Evolutionary conservation across 352 stramenopile genomes (phyloP).

Genomic region (Thalassiosira allenii): DNA sequence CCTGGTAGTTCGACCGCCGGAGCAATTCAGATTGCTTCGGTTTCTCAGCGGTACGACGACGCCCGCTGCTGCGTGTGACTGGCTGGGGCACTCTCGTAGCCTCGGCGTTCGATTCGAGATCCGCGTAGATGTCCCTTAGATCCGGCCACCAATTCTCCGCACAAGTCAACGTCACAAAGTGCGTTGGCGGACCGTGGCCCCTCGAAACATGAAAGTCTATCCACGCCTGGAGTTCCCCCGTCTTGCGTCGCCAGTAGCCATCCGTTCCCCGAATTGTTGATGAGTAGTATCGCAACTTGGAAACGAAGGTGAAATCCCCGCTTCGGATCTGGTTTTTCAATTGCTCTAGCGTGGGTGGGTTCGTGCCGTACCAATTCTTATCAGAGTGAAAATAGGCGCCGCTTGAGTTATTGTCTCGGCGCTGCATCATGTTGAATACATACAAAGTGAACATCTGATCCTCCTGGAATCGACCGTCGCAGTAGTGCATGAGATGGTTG

Average conservation of each 20-base stretch:
- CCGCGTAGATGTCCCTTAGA: slow-evolving; percentile 5
- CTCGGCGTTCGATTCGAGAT: slow-evolving; percentile 26
- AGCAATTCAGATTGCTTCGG: not conserved
- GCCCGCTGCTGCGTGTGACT: no score
- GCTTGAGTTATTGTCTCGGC: slow-evolving; percentile 30
- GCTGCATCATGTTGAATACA: slow-evolving; percentile 32
- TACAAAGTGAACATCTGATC: slow-evolving; percentile 41
- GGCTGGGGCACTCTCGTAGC: no score
- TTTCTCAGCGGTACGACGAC: no score
- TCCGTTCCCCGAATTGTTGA: slow-evolving; percentile 25
- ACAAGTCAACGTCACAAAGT: slow-evolving; percentile 55
- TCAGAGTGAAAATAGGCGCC: slow-evolving; percentile 33
- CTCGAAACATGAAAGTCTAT: slow-evolving; percentile 37
- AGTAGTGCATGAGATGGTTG: slow-evolving; percentile 41
- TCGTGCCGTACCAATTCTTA: slow-evolving; percentile 18
- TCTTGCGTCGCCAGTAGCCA: slow-evolving; percentile 34
- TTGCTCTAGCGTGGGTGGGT: slow-evolving; percentile 33
- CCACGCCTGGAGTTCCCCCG: slow-evolving; percentile 37
- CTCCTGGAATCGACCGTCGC: slow-evolving; percentile 39
- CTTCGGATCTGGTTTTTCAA: slow-evolving; percentile 5
- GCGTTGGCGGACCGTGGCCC: slow-evolving; percentile 37
- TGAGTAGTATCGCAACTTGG: slow-evolving; percentile 29
- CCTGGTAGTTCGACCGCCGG: not conserved
- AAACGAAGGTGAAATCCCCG: slow-evolving; percentile 20
- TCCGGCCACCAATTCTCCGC: slow-evolving; percentile 58